These are phyloP conservation scores for Hanseniaspora vineae DNA, from an alignment of 805 yeast species.

Conservation along the genomic window DNA sequence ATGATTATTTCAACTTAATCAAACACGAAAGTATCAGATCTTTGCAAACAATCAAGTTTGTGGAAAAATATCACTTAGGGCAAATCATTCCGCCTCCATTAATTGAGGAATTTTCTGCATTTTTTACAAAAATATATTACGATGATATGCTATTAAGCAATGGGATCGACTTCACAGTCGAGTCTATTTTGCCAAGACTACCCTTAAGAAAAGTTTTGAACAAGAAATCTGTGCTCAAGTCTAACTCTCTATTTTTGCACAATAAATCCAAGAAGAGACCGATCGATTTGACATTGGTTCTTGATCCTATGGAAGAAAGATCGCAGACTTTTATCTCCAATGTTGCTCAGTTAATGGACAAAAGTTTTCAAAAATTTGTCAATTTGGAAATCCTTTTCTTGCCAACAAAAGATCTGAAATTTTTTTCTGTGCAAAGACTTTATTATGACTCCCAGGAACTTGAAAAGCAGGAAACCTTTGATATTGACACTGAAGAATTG, in stretches of 20 bases:
- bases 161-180: slow-evolving; percentile 27
- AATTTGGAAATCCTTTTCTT: slow-evolving; percentile 41
- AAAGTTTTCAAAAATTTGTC: slow-evolving; percentile 24
- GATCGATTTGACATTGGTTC: slow-evolving; percentile 43
- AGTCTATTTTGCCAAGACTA: slow-evolving; percentile 32
- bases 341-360: slow-evolving; percentile 28
- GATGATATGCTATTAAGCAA: slow-evolving; percentile 18
- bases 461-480: slow-evolving; percentile 10
- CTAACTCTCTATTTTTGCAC: slow-evolving; percentile 7
- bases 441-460: slow-evolving; percentile 34
- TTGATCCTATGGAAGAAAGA: slow-evolving; percentile 62
- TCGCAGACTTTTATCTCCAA: slow-evolving; percentile 47
- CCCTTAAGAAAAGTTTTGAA: slow-evolving; percentile 2
- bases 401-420: slow-evolving; percentile 36
- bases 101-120: slow-evolving; percentile 34
- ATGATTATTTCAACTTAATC: slow-evolving; percentile 27
- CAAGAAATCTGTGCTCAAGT: slow-evolving; percentile 9
- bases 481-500: slow-evolving; percentile 37
- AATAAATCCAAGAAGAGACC: slow-evolving; percentile 20
- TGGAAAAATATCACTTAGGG: slow-evolving; percentile 7
- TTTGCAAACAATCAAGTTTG: slow-evolving; percentile 21
- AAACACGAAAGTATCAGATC: slow-evolving; percentile 37
- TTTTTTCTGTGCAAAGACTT: slow-evolving; percentile 42
- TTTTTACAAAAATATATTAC: slow-evolving; percentile 30
- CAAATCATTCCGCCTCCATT: slow-evolving; percentile 25